Evolutionary conservation across 805 yeast species (phyloP), one percentile per base, ranked within the genome.

Genomic region (Saturnispora mendoncae): DNA sequence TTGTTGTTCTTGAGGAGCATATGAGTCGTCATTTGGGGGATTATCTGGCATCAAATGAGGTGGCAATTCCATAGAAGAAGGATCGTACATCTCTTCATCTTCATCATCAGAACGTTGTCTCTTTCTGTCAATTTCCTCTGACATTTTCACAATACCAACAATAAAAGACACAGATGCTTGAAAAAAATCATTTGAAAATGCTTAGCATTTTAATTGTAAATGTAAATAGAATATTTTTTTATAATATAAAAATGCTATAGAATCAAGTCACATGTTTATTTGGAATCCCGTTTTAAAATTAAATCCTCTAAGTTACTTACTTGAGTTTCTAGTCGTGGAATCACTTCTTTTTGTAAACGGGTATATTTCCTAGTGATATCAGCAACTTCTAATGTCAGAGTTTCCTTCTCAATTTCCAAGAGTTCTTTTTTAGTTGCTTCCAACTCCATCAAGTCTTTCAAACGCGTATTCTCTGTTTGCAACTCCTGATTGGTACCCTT

Each of bases 311-410:
- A 44, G 18, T 66, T 45, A 29, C 64, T 65, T 17, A 68, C 46
- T 44, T 64, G 64, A 46, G 68, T 68, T 48, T 67, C 67, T 44
- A 76, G 53, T 4, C 60, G 60, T 7, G 81, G 80, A 10, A 76
- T 61, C 0, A 65, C 62, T 3, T 59, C 60, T 36, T 60, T 57
- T 43, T 67, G 68, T 43, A 71, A 58, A 18, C 66, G 65, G 7
- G 65, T 60, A 42, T 71, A 69, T 31, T 68, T 70, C 32, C 51
- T 53, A 32, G 60, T 53, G 20, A 72, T 47, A 30, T 62, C 64
- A 32, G 66, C 64, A 42, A 72, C 53, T 43, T 68, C 66, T 10
- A 57, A 57, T 38, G 63, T 52, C 28, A 75, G 48, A 15, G 57
- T 61, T 3, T 59, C 55, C 26, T 65, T 64, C 40, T 67, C 67